Evolutionary conservation across 108 stramenopile species (phyloP).

Genomic region (Craspedostauros australis): DNA sequence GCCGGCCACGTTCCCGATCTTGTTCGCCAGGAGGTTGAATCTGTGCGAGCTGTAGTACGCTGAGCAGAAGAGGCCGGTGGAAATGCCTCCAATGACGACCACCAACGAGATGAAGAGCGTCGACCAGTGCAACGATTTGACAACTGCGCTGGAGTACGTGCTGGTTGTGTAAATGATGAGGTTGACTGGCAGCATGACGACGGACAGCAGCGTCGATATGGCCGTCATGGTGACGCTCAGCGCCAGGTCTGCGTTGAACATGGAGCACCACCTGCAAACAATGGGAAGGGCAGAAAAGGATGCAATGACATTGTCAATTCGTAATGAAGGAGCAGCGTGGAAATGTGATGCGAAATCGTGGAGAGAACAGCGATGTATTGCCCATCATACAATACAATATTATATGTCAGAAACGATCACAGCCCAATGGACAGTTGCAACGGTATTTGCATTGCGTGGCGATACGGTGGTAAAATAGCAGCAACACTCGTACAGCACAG

Average conservation of each 20-base stretch:
- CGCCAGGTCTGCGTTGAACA: slow-evolving; percentile 75
- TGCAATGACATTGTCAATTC: background rate
- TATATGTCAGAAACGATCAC: background rate
- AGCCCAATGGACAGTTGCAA: background rate
- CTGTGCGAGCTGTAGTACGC: slow-evolving; percentile 30
- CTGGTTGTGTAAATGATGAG: slow-evolving; percentile 65
- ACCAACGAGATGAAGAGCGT: slow-evolving; percentile 62
- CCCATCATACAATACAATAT: too few relatives aligned
- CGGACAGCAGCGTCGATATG: slow-evolving; percentile 72
- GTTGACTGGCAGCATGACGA: slow-evolving; percentile 80
- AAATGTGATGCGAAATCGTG: background rate
- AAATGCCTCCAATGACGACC: slow-evolving; percentile 76
- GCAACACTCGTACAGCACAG: background rate
- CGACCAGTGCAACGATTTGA: slow-evolving; percentile 65
- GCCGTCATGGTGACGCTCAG: slow-evolving; percentile 89
- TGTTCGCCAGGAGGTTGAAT: slow-evolving; percentile 49
- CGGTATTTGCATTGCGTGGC: background rate
- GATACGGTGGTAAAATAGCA: background rate
- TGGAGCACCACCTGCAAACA: slow-evolving; percentile 41
- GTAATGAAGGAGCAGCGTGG: background rate
- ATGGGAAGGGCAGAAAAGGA: background rate
- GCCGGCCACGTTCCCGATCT: slow-evolving; percentile 76
- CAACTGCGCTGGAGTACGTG: slow-evolving; percentile 61
- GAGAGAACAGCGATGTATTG: background rate
- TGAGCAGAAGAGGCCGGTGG: slow-evolving; percentile 40